Evolutionary conservation across 2,329 filamentous ascomycete species (phyloP), one percentile per base, ranked within the genome.

Genomic region (Penicillium sp.): DNA sequence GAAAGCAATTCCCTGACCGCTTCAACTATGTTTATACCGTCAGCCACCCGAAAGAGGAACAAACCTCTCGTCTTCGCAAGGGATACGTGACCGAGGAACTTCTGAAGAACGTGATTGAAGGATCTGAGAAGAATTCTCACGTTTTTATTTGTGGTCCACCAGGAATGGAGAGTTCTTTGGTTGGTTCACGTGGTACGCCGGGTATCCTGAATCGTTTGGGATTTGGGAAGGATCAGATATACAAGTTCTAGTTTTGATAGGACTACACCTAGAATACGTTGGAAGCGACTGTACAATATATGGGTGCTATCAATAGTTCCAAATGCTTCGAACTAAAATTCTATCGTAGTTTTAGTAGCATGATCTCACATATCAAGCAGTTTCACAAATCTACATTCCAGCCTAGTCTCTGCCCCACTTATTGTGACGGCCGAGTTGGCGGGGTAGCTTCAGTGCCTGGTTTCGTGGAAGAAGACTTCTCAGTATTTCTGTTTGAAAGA

Each of bases 131-230:
- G 57, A 73, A 78, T 26, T 77, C 59, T 2, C 87, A 87, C 71
- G 83, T 90, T 0, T 87, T 89, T 64, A 77, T 90, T 1, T 89
- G 87, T 66, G 87, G 88, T 0, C 88, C 88, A 16, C 86, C 87
- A 1, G 77, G 79, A 0, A 89, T 90, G 86, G 84, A 89, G 68
- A 75, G 75, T 28, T 61, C 66, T 3, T 69, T 71, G 69, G 66
- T 65, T 29, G 73, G 73, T 21, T 58, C 58, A 11, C 43, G 56
- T 26, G 29, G 34, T 7, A 67, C 74, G 11, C 63, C 66, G 1
- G 86, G 86, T 0, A 75, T 87, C 28, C 62, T 89, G 63, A 71
- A 73, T 11, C 74, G 85, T 65, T 62, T 88, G 59, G 86, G 86
- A 0, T 86, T 84, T 64, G 67, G 61, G 11, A 83, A 82, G 65